These are phyloP conservation scores for Euphrasia confusa DNA, from an alignment of 257 asterid species.

Conservation along the genomic window DNA sequence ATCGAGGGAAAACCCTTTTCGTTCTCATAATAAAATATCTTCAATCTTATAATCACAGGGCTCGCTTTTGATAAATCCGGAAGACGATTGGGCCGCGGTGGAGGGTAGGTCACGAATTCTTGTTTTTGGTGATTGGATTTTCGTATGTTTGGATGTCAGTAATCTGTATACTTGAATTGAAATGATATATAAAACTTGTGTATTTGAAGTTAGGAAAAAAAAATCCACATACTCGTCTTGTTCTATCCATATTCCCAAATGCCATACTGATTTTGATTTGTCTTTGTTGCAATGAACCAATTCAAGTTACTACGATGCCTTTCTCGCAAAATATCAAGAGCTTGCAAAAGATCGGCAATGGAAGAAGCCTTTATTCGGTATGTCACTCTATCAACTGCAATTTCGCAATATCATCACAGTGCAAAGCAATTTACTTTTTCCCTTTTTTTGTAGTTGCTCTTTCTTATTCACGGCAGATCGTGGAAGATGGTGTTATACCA, in stretches of 20 bases:
- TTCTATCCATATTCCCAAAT: neutral
- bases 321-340: conserved; percentile 62
- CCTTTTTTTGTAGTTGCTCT: conserved; percentile 53
- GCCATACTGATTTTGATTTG: conserved; percentile 18
- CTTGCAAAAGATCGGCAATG: conserved; percentile 63
- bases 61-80: conserved; percentile 94
- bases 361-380: conserved; percentile 79
- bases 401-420: neutral
- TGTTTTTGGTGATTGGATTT: conserved; percentile 5
- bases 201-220: neutral
- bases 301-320: conserved; percentile 72
- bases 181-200: neutral
- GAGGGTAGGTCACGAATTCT: conserved; percentile 61
- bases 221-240: neutral
- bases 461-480: conserved; percentile 68
- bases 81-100: conserved; percentile 95
- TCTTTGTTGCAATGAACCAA: conserved; percentile 24
- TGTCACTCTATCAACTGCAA: conserved; percentile 1
- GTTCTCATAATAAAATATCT: conserved; percentile 5
- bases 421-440: neutral
- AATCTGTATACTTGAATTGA: neutral
- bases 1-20: conserved; percentile 13
- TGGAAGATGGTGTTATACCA: conserved; percentile 75
- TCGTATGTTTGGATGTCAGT: neutral
- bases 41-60: conserved; percentile 36